Base-by-base conservation (phyloP, 2,329 filamentous ascomycete species). In the Zymoseptoria pseudotritici region DNA sequence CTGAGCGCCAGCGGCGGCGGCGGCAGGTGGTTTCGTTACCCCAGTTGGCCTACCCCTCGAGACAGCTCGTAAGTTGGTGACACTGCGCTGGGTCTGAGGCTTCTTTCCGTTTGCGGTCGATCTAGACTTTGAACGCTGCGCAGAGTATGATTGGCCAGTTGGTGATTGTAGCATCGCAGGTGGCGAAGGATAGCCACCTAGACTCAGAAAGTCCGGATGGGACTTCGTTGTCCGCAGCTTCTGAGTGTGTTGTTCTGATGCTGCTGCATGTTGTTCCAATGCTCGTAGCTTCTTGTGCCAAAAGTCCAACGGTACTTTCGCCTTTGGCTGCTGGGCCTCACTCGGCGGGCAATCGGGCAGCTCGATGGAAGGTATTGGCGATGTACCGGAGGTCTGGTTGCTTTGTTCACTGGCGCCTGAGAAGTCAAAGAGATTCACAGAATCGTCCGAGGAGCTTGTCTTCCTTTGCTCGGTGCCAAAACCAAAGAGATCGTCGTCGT, bases 211-310 rank as follows among this genome's bases (percentile, higher is more conserved):
- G 60, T 74, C 71, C n/a, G 70, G 68, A 58, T 73, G 69, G 46
- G 69, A 72, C 49, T 70, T 68, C 11, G 69, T 65, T 17, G 69
- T 63, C 26, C 70, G 63, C 51, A 72, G 59, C 19, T 56, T 66
- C 26, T 67, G 75, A 69, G 79, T 69, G 74, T 76, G 72, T 73
- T 77, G 71, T 71, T 72, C 71, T 17, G 72, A 70, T 60, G 74
- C 74, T 64, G 76, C 73, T 69, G 78, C 74, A 69, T 80, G 80
- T 70, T 81, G 78, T 70, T 80, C 75, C 67, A 82, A 69, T 67
- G 76, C 77, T 72, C 77, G 79, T 62, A 80, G 71, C 67, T 80
- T 81, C 71, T 80, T 78, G 65, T 77, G 77, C 82, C 82, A 84
- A 70, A 80, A 77, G 68, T 79, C 77, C 59, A 78, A 73, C 62